These are phyloP conservation scores for Eucalyptus cloeziana DNA, from an alignment of 345 rosid species.

Conservation along the genomic window DNA sequence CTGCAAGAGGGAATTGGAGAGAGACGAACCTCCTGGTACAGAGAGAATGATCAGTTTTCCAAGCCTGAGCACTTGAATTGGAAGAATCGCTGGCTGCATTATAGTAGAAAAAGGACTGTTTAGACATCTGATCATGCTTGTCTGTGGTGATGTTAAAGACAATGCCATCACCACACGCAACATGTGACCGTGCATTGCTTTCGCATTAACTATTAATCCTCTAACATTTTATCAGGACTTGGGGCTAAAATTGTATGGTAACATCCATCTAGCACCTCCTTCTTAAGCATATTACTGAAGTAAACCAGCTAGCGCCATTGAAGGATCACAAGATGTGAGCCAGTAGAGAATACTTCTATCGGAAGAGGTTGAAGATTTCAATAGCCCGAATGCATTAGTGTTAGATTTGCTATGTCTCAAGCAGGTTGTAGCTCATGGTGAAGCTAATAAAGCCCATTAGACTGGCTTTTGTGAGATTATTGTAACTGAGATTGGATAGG, in stretches of 20 bases:
- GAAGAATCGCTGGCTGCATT: slow-evolving; percentile 49
- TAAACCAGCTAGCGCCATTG: neutral
- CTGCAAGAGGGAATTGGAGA: neutral
- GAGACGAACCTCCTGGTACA: slow-evolving; percentile 47
- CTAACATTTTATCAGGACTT: neutral
- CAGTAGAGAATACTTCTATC: neutral
- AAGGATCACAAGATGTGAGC: neutral
- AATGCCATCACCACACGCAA: neutral
- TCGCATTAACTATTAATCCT: neutral
- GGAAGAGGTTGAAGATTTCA: neutral
- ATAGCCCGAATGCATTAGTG: neutral
- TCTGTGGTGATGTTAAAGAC: neutral
- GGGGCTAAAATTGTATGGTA: neutral
- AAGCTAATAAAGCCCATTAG: neutral
- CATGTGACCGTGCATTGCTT: neutral
- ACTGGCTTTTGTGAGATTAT: neutral
- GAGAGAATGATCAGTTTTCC: slow-evolving; percentile 40
- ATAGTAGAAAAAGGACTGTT: neutral
- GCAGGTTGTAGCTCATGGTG: neutral
- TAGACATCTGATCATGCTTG: neutral
- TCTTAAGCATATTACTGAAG: neutral
- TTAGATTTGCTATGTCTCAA: neutral
- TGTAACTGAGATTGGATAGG: neutral
- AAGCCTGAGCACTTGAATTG: slow-evolving; percentile 41
- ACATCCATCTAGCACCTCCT: neutral